These are phyloP conservation scores for Ligustrum vulgare DNA, from an alignment of 257 asterid species.

Conservation along the genomic window DNA sequence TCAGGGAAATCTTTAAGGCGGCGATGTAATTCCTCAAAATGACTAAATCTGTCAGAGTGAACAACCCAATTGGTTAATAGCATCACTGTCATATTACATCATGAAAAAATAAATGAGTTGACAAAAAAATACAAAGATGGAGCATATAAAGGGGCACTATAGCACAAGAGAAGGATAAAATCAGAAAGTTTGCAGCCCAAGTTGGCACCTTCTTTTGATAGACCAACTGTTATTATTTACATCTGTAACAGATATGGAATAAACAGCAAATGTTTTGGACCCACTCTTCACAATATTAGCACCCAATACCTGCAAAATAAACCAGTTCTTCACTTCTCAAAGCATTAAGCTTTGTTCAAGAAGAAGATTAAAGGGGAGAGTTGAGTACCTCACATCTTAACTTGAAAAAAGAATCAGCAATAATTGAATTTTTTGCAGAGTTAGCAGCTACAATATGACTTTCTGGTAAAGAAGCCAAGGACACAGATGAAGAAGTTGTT, in stretches of 20 bases:
- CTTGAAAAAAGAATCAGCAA: constrained; percentile 65
- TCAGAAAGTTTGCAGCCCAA: constrained; percentile 20
- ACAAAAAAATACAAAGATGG: neutral
- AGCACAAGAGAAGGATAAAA: constrained; percentile 7
- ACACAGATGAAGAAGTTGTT: constrained; percentile 68
- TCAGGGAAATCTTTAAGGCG: constrained; percentile 89
- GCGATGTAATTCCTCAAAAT: constrained; percentile 96
- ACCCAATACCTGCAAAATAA: constrained; percentile 67
- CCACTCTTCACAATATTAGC: constrained; percentile 95
- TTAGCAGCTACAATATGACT: constrained; percentile 52
- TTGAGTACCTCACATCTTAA: constrained; percentile 85
- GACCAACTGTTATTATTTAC: constrained; percentile 82
- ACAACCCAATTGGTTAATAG: constrained; percentile 8
- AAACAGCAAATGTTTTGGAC: constrained; percentile 77
- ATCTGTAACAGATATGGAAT: constrained; percentile 80
- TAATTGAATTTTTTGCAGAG: constrained; percentile 58
- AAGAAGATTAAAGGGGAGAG: constrained; percentile 20
- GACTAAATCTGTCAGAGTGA: constrained; percentile 66
- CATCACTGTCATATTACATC: neutral
- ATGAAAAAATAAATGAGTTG: neutral
- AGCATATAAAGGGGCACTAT: neutral
- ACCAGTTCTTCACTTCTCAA: constrained; percentile 17
- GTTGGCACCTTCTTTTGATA: constrained; percentile 63
- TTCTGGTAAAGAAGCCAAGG: constrained; percentile 62
- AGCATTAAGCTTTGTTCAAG: neutral